phyloP scores from a whole-genome alignment of 2,329 filamentous ascomycete species.

The Penicillium sp. region DNA sequence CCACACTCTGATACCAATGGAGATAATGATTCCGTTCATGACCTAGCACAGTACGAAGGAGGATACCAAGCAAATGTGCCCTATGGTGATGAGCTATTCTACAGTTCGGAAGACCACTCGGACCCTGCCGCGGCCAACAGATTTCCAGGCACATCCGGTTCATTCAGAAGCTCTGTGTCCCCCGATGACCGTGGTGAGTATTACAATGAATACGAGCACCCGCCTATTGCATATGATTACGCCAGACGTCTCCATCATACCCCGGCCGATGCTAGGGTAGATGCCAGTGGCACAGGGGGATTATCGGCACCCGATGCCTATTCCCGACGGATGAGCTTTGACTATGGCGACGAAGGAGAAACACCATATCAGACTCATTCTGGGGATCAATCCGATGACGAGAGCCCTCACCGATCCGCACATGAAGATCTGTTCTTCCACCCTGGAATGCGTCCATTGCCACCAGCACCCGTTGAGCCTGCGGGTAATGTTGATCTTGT shows the following conservation, averaged over 20 bases:
- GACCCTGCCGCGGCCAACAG: slow-evolving; percentile 18
- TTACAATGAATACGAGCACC: slow-evolving; percentile 39
- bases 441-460: slow-evolving; percentile 69
- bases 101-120: slow-evolving; percentile 19
- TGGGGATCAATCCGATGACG: slow-evolving; percentile 56
- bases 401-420: slow-evolving; percentile 68
- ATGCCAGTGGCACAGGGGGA: slow-evolving; percentile 88
- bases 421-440: slow-evolving; percentile 94
- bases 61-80: slow-evolving; percentile 64
- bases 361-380: slow-evolving; percentile 57
- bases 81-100: slow-evolving; percentile 55
- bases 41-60: slow-evolving; percentile 72
- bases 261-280: slow-evolving; percentile 67
- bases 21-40: slow-evolving; percentile 70
- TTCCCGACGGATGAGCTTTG: slow-evolving; percentile 75
- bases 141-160: slow-evolving; percentile 26
- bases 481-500: slow-evolving; percentile 47
- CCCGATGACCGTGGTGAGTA: slow-evolving; percentile 28
- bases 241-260: slow-evolving; percentile 60
- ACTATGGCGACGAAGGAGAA: slow-evolving; percentile 87
- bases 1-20: slow-evolving; percentile 50
- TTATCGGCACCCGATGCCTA: slow-evolving; percentile 69
- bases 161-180: slow-evolving; percentile 30
- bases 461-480: slow-evolving; percentile 62
- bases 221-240: slow-evolving; percentile 49